phyloP scores from a whole-genome alignment of 1,139 yeast species.

The Pichia sp. region DNA sequence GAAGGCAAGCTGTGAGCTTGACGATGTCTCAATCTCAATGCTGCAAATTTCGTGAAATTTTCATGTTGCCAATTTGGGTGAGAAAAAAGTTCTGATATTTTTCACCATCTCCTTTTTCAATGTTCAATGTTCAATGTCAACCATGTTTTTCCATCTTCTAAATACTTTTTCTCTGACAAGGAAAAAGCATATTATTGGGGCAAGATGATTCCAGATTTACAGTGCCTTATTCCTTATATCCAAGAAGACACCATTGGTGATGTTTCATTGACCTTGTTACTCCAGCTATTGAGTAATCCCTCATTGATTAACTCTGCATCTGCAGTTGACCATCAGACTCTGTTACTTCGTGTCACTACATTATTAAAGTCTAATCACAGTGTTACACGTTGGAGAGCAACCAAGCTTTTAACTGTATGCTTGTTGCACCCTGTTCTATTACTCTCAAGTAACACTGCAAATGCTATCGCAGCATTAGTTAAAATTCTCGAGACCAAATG shows the following conservation, averaged over 20 bases:
- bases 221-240: slow-evolving; percentile 16
- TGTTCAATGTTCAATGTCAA: too few relatives aligned
- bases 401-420: slow-evolving; percentile 46
- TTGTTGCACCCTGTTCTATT: slow-evolving; percentile 42
- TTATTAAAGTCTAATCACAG: slow-evolving; percentile 44
- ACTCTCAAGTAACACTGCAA: slow-evolving; percentile 51
- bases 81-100: too few relatives aligned
- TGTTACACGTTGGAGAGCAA: slow-evolving; percentile 56
- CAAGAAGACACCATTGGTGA: slow-evolving; percentile 15
- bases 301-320: slow-evolving; percentile 20
- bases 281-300: slow-evolving; percentile 18
- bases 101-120: too few relatives aligned
- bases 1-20: too few relatives aligned
- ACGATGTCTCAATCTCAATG: too few relatives aligned
- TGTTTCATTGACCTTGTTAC: slow-evolving; percentile 12
- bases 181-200: neutral
- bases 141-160: too few relatives aligned
- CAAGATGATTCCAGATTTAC: slow-evolving; percentile 8
- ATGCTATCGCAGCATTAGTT: slow-evolving; percentile 48
- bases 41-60: too few relatives aligned
- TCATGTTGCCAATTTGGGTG: too few relatives aligned
- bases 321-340: slow-evolving; percentile 49
- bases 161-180: neutral
- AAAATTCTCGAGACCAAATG: slow-evolving; percentile 50
- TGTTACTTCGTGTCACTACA: slow-evolving; percentile 49